phyloP scores from a whole-genome alignment of 2,329 filamentous ascomycete genomes.

The Diaporthe sp. region DNA sequence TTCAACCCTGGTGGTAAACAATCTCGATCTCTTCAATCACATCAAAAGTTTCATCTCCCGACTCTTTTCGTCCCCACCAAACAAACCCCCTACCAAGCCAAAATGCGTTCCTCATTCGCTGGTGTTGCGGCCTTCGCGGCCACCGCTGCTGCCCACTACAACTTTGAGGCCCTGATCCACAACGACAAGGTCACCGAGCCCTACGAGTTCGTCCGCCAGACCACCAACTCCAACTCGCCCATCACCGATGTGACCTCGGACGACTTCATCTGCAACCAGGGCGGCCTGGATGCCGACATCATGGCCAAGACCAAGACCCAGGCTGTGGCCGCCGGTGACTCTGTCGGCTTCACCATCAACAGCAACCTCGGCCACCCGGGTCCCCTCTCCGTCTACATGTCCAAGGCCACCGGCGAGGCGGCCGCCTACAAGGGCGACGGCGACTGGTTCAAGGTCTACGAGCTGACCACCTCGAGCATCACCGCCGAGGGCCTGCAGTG shows the following conservation, averaged over 20 bases:
- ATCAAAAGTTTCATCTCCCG: conserved; percentile 7
- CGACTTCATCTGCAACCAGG: conserved; percentile 57
- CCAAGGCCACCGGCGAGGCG: conserved; percentile 51
- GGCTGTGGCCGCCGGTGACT: conserved; percentile 55
- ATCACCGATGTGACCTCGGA: conserved; percentile 55
- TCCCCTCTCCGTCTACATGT: conserved; percentile 55
- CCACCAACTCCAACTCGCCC: conserved; percentile 53
- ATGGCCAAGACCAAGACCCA: conserved; percentile 54
- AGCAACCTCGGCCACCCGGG: conserved; percentile 55
- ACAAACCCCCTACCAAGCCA: conserved; percentile 13
- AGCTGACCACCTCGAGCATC: conserved; percentile 50
- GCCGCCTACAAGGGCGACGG: conserved; percentile 52
- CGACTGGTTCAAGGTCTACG: conserved; percentile 56
- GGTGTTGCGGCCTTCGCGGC: conserved; percentile 38
- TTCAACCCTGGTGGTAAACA: conserved; percentile 38
- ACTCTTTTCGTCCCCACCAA: conserved; percentile 8
- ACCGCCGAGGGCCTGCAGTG: conserved; percentile 50
- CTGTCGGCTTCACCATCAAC: conserved; percentile 58
- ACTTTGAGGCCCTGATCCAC: conserved; percentile 43
- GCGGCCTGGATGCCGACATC: conserved; percentile 54
- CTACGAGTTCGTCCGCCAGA: conserved; percentile 45
- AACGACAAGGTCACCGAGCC: conserved; percentile 44
- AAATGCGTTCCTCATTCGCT: conserved; percentile 41
- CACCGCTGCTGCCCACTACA: conserved; percentile 42
- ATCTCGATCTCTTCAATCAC: conserved; percentile 1